These are phyloP conservation scores for Oldenlandia corymbosa DNA, from an alignment of 257 asterid species.

Conservation along the genomic window DNA sequence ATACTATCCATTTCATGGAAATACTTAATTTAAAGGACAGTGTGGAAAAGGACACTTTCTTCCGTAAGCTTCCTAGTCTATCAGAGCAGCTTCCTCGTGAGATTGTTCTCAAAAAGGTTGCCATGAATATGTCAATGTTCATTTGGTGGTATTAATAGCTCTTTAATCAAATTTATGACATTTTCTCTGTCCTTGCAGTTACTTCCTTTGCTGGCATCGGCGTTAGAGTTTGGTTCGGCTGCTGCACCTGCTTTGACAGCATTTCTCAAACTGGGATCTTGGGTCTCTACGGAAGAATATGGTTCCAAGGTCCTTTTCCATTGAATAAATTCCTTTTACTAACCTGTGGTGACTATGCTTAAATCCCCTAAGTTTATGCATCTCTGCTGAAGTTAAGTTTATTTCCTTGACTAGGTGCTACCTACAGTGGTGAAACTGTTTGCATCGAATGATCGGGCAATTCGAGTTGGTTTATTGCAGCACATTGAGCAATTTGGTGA, in stretches of 20 bases:
- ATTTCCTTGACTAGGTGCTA: constrained; percentile 42
- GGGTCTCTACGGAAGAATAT: constrained; percentile 81
- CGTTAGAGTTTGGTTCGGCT: constrained; percentile 96
- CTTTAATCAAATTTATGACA: constrained; percentile 13
- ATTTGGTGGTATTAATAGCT: neutral
- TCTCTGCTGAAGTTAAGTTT: constrained; percentile 2
- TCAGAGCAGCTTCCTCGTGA: constrained; percentile 96
- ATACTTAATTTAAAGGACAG: constrained; percentile 94
- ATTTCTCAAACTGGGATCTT: constrained; percentile 82
- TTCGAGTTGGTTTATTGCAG: constrained; percentile 83
- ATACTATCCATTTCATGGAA: constrained; percentile 98
- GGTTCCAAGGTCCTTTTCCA: constrained; percentile 55
- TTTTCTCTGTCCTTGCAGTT: constrained; percentile 44
- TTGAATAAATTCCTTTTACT: neutral
- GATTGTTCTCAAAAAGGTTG: constrained; percentile 92
- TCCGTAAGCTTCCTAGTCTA: constrained; percentile 93
- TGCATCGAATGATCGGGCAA: constrained; percentile 85
- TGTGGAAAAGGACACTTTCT: constrained; percentile 93
- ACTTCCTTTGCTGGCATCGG: constrained; percentile 90
- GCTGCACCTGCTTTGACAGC: constrained; percentile 98
- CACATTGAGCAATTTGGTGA: constrained; percentile 95
- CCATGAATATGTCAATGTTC: neutral
- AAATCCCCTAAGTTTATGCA: neutral
- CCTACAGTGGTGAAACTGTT: constrained; percentile 88
- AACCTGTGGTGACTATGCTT: neutral